Percentiles rank a stretch among this genome's conserved stretches.
Conservation (phyloP, 2,329 filamentous ascomycete species). For the Fusarium sp. region DNA sequence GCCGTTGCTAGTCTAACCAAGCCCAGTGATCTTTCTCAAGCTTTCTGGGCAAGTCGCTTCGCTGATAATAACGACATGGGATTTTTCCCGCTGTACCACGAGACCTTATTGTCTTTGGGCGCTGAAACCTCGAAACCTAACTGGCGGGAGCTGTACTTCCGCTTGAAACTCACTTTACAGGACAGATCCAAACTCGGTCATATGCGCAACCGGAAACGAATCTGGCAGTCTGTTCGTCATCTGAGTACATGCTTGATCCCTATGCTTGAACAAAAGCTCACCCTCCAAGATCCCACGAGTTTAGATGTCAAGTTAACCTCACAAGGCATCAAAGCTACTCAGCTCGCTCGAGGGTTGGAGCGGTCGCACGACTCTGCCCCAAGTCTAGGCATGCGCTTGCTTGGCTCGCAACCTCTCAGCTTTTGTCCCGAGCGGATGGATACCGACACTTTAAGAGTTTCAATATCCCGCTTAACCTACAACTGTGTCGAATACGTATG, state of each 20-base stretch:
- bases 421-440: neutral
- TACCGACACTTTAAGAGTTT: neutral
- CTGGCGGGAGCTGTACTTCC: conserved; percentile 15
- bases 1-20: neutral
- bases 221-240: conserved; percentile 4
- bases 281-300: fast-evolving
- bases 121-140: neutral
- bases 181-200: neutral
- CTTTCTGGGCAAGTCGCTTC: conserved; percentile 34
- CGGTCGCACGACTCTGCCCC: fast-evolving
- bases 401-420: neutral
- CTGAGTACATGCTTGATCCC: conserved; percentile 1
- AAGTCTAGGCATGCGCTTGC: neutral
- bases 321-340: neutral
- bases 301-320: neutral
- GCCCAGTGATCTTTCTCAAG: neutral
- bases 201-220: neutral
- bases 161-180: neutral
- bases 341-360: neutral
- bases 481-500: conserved; percentile 1
- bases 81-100: neutral
- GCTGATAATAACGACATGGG: conserved; percentile 3
- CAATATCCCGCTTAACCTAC: neutral
- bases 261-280: neutral
- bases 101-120: fast-evolving